Base-by-base conservation (phyloP, 495 filamentous ascomycete genomes). In the Penicillium goetzii region DNA sequence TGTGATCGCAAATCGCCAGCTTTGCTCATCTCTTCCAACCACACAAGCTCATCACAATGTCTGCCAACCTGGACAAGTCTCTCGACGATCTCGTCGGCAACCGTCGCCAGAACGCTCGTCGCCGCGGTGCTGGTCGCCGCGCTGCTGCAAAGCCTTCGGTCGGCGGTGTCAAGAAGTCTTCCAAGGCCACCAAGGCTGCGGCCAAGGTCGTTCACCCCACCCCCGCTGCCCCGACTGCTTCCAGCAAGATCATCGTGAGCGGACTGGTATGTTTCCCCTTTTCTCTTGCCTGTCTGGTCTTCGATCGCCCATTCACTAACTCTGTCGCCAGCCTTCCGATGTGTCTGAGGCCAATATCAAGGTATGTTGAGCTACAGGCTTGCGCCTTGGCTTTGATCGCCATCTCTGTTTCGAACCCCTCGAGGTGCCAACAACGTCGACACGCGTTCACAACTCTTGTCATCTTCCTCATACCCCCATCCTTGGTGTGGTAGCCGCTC, bases 241-340 rank as follows among this genome's bases (percentile, higher is more conserved):
- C 71, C 59, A 93, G 92, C 84, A 98, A 97, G 80, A 95, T 98
- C 81, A 89, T 97, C 77, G 93, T 99, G 78, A 96, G 91, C 88
- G 93, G 93, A 82, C 84, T 99, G 84, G 94, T 97, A 88, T 82
- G 93, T 80, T 64, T n/a, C 64, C 19, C 19, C 63, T 21, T 33
- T 61, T 50, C 1, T 32, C 17, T 28, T 33, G 1, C 21, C 15
- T 32, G 11, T 2, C 11, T 2, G 6, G n/a, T 40, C 25, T 30
- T 41, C 3, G 7, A 50, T 56, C n/a, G 32, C 8, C 32, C 55
- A 26, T 28, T 56, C 51, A 60, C 88, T 93, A 84, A 92, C 76
- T 58, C 58, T 17, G 43, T 17, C 28, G 25, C 7, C 66, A 98
- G 92, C 95, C 95, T 74, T 84, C 85, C 80, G 95, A 99, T 89